phyloP scores from a whole-genome alignment of 2,329 filamentous ascomycete genomes.

The Dothideomycetes sp. region DNA sequence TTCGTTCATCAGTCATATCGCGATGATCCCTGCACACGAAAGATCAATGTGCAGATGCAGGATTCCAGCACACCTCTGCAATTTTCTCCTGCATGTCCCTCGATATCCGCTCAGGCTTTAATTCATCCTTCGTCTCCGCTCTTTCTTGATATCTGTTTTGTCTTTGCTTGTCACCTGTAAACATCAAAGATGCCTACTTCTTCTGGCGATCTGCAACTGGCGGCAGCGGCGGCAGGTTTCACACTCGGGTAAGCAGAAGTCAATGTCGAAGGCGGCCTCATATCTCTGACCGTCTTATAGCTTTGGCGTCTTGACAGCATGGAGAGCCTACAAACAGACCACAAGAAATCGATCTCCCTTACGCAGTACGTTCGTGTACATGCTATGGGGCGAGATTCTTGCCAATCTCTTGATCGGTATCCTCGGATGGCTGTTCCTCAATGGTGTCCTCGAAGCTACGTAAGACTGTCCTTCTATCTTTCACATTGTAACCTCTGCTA shows the following conservation, averaged over 20 bases:
- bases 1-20: no score
- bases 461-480: background rate
- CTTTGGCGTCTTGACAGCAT: conserved; percentile 34
- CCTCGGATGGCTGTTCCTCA: conserved; percentile 25
- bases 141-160: no score
- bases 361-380: conserved; percentile 26
- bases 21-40: no score
- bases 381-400: conserved; percentile 41
- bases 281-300: background rate
- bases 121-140: no score
- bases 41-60: no score
- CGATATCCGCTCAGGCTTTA: no score
- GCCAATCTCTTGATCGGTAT: conserved; percentile 36
- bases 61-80: no score
- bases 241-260: conserved; percentile 25
- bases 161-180: no score
- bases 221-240: conserved; percentile 25
- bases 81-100: no score
- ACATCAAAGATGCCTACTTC: conserved; percentile 10
- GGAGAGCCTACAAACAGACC: conserved; percentile 32
- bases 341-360: conserved; percentile 6
- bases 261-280: no score
- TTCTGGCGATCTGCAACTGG: conserved; percentile 14
- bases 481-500: background rate
- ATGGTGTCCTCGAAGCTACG: conserved; percentile 4